Conservation (phyloP, 164 flowering plant species). For the Liquidambar formosana region DNA sequence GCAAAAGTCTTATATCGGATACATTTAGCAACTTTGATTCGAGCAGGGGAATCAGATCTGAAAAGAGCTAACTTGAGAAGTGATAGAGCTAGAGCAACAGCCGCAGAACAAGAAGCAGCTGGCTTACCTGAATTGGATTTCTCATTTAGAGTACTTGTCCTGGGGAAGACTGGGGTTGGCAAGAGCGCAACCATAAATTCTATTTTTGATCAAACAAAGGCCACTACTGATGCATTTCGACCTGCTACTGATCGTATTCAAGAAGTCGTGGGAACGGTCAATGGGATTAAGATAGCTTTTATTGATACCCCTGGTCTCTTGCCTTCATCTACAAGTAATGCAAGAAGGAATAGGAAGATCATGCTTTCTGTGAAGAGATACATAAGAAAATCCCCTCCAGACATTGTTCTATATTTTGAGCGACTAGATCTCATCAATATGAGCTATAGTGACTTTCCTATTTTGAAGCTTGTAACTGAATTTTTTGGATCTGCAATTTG, state of each 20-base stretch:
- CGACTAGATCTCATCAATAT: conserved; percentile 74
- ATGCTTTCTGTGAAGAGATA: conserved; percentile 66
- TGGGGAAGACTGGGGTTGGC: conserved; percentile 96
- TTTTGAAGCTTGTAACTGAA: conserved; percentile 82
- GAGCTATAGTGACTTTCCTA: conserved; percentile 69
- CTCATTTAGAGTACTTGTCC: conserved; percentile 68
- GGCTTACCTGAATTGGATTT: conserved; percentile 63
- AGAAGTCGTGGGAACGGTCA: conserved; percentile 66
- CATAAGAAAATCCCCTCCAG: conserved; percentile 71
- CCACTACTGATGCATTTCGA: conserved; percentile 71
- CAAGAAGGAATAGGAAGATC: conserved; percentile 65
- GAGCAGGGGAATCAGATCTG: conserved; percentile 68
- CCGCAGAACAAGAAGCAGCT: conserved; percentile 61
- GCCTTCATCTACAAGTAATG: conserved; percentile 48
- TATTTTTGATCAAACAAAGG: conserved; percentile 63
- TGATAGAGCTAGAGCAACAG: conserved; percentile 54
- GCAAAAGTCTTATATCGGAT: conserved; percentile 81
- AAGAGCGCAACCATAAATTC: conserved; percentile 98
- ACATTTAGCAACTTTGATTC: conserved; percentile 72
- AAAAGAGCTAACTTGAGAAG: conserved; percentile 45
- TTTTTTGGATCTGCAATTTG: conserved; percentile 82
- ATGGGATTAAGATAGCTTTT: conserved; percentile 64
- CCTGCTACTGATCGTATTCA: conserved; percentile 70
- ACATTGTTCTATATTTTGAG: conserved; percentile 83
- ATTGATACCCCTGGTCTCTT: conserved; percentile 95